Conservation (phyloP, 768 basidiomycete genomes). For the Chalciporus piperatus region DNA sequence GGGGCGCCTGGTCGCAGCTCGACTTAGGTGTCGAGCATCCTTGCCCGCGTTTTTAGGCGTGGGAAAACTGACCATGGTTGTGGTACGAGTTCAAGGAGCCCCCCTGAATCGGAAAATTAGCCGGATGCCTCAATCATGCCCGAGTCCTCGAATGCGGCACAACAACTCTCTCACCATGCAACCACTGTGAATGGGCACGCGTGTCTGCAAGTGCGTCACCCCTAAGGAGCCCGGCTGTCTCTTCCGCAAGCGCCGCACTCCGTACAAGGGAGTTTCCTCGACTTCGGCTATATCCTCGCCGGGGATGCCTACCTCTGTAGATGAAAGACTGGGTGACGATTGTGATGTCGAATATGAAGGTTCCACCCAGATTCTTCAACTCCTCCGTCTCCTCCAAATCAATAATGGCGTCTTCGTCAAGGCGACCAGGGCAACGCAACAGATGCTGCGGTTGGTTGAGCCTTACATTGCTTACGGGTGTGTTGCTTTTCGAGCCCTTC, state of each 20-base stretch:
- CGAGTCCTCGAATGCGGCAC: constrained; percentile 37
- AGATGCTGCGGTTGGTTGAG: constrained; percentile 97
- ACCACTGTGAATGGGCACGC: constrained; percentile 23
- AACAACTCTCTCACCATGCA: constrained; percentile 17
- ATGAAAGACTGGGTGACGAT: constrained; percentile 85
- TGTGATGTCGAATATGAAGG: constrained; percentile 88
- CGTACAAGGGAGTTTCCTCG: constrained; percentile 28
- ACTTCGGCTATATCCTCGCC: constrained; percentile 24
- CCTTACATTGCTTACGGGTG: constrained; percentile 98
- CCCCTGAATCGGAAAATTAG: not conserved
- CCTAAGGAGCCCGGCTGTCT: constrained; percentile 48
- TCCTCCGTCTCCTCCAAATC: constrained; percentile 98
- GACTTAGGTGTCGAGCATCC: too few species aligned
- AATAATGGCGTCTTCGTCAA: constrained; percentile 99
- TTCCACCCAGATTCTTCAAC: constrained; percentile 97
- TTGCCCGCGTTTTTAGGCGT: too few species aligned
- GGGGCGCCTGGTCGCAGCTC: too few species aligned
- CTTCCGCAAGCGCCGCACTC: constrained; percentile 37
- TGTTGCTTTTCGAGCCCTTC: constrained; percentile 21
- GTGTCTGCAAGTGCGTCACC: constrained; percentile 38
- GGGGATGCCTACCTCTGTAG: constrained; percentile 56
- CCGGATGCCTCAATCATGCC: constrained; percentile 23
- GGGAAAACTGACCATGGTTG: too few species aligned
- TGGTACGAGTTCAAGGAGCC: too few species aligned
- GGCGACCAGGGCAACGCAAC: constrained; percentile 92